Evolutionary conservation across 2,329 filamentous ascomycete species (phyloP).

Genomic region (Trichoderma simmonsii): DNA sequence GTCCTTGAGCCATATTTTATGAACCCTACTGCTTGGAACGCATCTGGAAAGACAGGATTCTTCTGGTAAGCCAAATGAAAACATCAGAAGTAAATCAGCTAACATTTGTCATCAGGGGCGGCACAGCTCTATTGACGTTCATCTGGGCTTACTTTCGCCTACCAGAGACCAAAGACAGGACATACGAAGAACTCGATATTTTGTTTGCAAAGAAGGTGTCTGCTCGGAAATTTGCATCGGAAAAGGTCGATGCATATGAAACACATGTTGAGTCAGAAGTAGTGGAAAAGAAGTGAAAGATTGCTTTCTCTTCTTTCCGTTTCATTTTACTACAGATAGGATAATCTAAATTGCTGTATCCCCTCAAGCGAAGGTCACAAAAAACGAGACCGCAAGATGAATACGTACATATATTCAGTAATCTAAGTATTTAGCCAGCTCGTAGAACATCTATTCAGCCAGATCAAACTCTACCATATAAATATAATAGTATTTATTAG

Average conservation of each 20-base stretch:
- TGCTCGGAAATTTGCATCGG: conserved; percentile 32
- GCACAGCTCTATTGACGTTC: conserved; percentile 46
- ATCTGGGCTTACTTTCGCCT: conserved; percentile 50
- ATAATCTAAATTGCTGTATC: not conserved
- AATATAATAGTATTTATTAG: no score
- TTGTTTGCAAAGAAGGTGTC: conserved; percentile 32
- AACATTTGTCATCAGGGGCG: conserved; percentile 31
- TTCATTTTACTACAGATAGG: not conserved
- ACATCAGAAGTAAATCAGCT: not conserved
- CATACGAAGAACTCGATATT: conserved; percentile 41
- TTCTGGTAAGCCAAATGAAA: conserved; percentile 32
- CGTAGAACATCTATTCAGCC: no score
- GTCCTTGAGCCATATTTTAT: conserved; percentile 49
- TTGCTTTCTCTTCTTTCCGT: not conserved
- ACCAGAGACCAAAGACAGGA: conserved; percentile 51
- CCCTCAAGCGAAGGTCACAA: no score
- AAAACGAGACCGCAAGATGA: no score
- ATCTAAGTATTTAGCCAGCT: no score
- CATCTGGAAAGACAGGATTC: conserved; percentile 46
- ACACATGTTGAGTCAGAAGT: not conserved
- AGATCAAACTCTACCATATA: no score
- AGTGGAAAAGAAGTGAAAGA: not conserved
- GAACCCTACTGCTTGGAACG: conserved; percentile 45
- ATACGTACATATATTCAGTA: no score
- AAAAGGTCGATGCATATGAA: conserved; percentile 11